Evolutionary conservation across 352 stramenopile genomes (phyloP).

Genomic region (Pythium coloratum): DNA sequence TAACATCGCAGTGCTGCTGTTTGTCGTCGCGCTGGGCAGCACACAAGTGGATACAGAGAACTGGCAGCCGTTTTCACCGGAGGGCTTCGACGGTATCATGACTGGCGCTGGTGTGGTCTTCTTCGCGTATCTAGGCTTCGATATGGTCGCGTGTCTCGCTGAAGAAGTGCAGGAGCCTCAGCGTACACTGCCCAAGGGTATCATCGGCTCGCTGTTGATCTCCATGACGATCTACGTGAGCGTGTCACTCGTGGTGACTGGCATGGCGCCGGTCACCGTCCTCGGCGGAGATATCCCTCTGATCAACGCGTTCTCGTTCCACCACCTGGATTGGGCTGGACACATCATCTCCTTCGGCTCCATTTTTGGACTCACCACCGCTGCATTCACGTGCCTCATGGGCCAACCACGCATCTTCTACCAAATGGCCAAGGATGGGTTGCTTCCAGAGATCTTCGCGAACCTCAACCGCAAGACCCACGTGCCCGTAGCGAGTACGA

Average conservation of each 20-base stretch:
- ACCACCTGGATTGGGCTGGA: constrained; percentile 67
- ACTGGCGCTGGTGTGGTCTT: constrained; percentile 89
- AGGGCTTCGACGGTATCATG: constrained; percentile 88
- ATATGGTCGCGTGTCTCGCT: constrained; percentile 92
- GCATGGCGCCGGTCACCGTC: constrained; percentile 75
- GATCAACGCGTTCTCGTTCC: constrained; percentile 82
- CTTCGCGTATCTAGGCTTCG: constrained; percentile 92
- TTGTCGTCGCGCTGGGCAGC: constrained; percentile 87
- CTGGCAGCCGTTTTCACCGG: constrained; percentile 83
- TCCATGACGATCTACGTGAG: constrained; percentile 90
- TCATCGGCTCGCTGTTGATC: constrained; percentile 90
- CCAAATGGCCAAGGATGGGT: constrained; percentile 87
- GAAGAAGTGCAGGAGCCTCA: constrained; percentile 92
- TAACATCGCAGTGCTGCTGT: constrained; percentile 89
- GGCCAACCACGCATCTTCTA: constrained; percentile 92
- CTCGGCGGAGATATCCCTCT: constrained; percentile 78
- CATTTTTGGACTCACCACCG: constrained; percentile 91
- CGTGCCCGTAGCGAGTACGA: constrained; percentile 79
- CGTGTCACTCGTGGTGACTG: constrained; percentile 89
- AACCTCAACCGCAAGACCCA: constrained; percentile 62
- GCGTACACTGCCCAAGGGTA: constrained; percentile 88
- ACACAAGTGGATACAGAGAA: constrained; percentile 75
- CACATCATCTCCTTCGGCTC: constrained; percentile 90
- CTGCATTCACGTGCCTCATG: constrained; percentile 91
- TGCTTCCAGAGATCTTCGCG: constrained; percentile 65